Percentiles rank a stretch among this genome's conserved stretches.
Evolutionary conservation across 495 filamentous ascomycete genomes (phyloP).

Genomic region (Cercophora samala): DNA sequence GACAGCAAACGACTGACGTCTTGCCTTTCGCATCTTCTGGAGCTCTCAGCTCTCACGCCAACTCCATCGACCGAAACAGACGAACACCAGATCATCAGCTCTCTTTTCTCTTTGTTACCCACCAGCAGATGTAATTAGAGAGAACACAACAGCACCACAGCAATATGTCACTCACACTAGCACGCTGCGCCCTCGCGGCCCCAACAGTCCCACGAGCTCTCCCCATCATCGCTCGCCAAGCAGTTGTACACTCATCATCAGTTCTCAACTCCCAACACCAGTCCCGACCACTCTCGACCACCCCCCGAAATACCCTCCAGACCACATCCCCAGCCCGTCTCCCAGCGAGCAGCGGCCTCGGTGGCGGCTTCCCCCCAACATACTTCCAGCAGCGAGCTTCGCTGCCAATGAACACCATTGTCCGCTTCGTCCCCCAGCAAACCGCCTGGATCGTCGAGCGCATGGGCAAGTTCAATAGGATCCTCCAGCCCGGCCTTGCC

Average conservation of each 20-base stretch:
- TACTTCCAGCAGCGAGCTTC: slow-evolving; percentile 55
- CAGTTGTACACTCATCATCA: background rate
- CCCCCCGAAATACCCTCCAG: slow-evolving; percentile 15
- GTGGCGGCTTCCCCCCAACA: slow-evolving; percentile 42
- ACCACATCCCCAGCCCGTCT: slow-evolving; percentile 9
- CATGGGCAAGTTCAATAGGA: slow-evolving; percentile 94
- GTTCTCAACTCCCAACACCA: background rate
- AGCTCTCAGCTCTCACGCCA: too few species aligned
- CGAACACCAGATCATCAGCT: background rate
- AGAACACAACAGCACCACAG: background rate
- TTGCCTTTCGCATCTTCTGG: background rate
- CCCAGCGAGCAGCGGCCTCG: slow-evolving; percentile 23
- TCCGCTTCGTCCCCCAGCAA: slow-evolving; percentile 97
- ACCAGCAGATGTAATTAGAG: background rate
- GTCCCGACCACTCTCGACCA: slow-evolving; percentile 32
- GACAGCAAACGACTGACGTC: background rate
- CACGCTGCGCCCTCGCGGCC: background rate
- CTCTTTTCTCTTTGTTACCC: background rate
- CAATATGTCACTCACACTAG: background rate
- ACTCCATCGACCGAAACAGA: background rate
- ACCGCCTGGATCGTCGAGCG: slow-evolving; percentile 99
- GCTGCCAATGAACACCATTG: slow-evolving; percentile 87
- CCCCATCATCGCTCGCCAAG: background rate
- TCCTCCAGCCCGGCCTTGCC: slow-evolving; percentile 85
- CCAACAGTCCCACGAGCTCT: background rate